Conservation (phyloP, 139 green algal species). For the Closterium sp. region DNA sequence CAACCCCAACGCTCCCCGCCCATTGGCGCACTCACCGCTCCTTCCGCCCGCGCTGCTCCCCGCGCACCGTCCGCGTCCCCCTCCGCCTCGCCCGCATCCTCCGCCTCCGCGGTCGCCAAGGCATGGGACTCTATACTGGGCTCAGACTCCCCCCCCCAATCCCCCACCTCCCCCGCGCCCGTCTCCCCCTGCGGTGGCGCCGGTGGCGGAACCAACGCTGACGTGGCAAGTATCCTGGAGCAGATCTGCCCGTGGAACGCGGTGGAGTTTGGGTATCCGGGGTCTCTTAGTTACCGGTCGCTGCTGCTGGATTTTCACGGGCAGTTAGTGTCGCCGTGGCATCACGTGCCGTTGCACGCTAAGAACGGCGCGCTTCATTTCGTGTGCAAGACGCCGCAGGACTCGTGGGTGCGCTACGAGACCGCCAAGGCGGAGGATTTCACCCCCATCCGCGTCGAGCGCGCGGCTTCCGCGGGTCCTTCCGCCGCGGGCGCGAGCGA, state of each 20-base stretch:
- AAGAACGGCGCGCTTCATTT: slow-evolving; percentile 8
- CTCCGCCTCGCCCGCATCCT: background rate
- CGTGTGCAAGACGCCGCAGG: slow-evolving; percentile 14
- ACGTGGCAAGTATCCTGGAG: background rate
- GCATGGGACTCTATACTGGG: background rate
- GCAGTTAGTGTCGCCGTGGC: background rate
- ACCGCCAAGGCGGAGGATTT: slow-evolving; percentile 6
- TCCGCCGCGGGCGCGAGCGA: background rate
- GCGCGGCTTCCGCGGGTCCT: background rate
- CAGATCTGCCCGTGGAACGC: background rate
- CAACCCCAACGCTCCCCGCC: background rate
- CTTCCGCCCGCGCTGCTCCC: background rate
- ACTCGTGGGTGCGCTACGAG: slow-evolving; percentile 13
- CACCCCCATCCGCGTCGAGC: slow-evolving; percentile 7
- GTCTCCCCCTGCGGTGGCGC: background rate
- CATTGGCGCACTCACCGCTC: background rate
- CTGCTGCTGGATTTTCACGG: background rate
- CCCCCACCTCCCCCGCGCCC: background rate
- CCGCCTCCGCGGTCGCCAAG: background rate
- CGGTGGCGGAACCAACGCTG: background rate
- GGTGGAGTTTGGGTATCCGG: slow-evolving; percentile 2
- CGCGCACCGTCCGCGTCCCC: background rate
- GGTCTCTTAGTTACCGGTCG: background rate
- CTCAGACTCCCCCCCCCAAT: background rate
- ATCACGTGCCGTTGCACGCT: slow-evolving; percentile 14